A percentile compares a stretch with the other conserved stretches of the same genome.
phyloP scores from a whole-genome alignment of 1,284 basidiomycete species.

The Leccinum pachyderme region DNA sequence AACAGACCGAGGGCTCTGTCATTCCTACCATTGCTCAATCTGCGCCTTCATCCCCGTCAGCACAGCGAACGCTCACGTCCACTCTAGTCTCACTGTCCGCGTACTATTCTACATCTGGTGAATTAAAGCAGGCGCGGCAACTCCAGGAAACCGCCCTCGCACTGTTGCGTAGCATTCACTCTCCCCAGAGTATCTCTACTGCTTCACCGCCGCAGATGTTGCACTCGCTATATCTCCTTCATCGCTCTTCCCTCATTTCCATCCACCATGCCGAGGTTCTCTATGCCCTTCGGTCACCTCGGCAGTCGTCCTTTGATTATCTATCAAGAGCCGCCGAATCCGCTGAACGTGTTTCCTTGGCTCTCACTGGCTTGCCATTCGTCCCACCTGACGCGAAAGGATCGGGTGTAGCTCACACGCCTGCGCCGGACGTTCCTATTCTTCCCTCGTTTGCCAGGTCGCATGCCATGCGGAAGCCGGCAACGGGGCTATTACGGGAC shows the following conservation, averaged over 20 bases:
- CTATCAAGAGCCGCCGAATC: conserved; percentile 59
- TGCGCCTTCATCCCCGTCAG: conserved; percentile 57
- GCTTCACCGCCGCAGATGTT: conserved; percentile 57
- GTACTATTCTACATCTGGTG: conserved; percentile 63
- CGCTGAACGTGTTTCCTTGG: conserved; percentile 63
- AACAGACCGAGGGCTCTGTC: conserved; percentile 13
- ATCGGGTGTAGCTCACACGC: conserved; percentile 41
- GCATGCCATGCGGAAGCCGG: conserved; percentile 51
- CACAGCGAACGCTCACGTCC: conserved; percentile 66
- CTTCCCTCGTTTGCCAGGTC: conserved; percentile 46
- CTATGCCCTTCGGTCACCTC: conserved; percentile 51
- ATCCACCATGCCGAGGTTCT: conserved; percentile 77
- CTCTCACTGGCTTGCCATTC: conserved; percentile 47
- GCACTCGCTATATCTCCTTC: conserved; percentile 67
- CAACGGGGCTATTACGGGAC: conserved; percentile 62
- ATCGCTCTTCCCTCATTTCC: conserved; percentile 69
- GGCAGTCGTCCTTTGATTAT: conserved; percentile 51
- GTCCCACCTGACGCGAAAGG: conserved; percentile 38
- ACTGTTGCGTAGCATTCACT: conserved; percentile 63
- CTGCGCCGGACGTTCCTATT: conserved; percentile 42
- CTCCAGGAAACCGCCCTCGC: conserved; percentile 67
- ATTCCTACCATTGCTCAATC: conserved; percentile 38
- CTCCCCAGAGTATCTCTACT: conserved; percentile 43
- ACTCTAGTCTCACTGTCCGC: conserved; percentile 72
- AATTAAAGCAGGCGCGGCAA: conserved; percentile 64